Evolutionary conservation across 2,329 filamentous ascomycete genomes (phyloP).

Genomic region (Diaporthe sp.): DNA sequence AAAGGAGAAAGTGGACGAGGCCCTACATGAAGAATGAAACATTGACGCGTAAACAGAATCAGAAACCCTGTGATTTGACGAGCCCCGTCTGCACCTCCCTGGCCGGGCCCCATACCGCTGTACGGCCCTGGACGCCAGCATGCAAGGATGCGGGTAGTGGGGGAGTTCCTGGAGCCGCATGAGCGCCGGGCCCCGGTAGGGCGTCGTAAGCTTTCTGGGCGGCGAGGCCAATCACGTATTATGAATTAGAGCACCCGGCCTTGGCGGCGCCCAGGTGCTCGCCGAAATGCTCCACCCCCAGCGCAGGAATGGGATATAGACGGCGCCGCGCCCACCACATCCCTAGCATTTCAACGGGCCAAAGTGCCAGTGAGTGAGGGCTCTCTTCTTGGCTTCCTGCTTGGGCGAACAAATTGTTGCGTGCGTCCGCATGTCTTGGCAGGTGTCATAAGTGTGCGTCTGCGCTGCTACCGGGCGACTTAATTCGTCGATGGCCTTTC

Average conservation of each 20-base stretch:
- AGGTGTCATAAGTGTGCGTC: slow-evolving; percentile 1
- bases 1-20: not conserved
- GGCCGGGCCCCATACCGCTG: not conserved
- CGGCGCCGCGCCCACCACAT: slow-evolving; percentile 7
- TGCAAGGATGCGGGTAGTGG: slow-evolving; percentile 26
- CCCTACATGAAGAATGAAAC: slow-evolving; percentile 7
- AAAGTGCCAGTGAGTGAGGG: not conserved
- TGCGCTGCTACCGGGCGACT: not conserved
- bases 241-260: slow-evolving; percentile 46
- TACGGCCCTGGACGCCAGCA: not conserved
- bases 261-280: slow-evolving; percentile 8
- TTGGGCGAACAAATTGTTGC: not conserved
- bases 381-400: slow-evolving; percentile 25
- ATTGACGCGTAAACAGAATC: slow-evolving; percentile 33
- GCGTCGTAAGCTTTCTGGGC: slow-evolving; percentile 34
- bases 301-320: not conserved
- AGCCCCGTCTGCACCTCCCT: not conserved
- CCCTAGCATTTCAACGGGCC: not conserved
- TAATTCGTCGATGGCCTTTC: slow-evolving; percentile 4
- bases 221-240: slow-evolving; percentile 22
- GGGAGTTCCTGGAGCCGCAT: slow-evolving; percentile 26
- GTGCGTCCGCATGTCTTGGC: slow-evolving; percentile 28
- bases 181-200: not conserved
- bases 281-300: not conserved
- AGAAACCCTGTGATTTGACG: slow-evolving; percentile 13